Evolutionary conservation across 2,329 filamentous ascomycete species (phyloP).

Genomic region (Calonectria pseudoturangicola): DNA sequence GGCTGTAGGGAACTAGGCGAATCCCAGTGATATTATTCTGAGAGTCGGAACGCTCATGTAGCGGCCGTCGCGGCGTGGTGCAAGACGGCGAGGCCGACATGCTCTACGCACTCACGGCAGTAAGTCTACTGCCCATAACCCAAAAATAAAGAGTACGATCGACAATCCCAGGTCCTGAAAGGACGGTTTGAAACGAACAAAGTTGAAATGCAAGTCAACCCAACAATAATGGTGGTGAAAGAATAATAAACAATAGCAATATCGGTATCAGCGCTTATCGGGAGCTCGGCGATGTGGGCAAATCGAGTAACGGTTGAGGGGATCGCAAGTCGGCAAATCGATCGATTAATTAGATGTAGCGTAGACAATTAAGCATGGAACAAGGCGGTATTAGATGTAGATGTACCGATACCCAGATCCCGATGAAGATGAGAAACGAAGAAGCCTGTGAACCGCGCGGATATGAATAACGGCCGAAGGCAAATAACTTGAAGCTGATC

Average conservation of each 20-base stretch:
- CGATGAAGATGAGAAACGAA: slow-evolving; percentile 10
- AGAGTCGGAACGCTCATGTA: slow-evolving; percentile 55
- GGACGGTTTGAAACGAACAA: slow-evolving; percentile 32
- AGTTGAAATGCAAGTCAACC: slow-evolving; percentile 31
- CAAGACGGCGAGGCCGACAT: slow-evolving; percentile 58
- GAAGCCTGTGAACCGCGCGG: slow-evolving; percentile 19
- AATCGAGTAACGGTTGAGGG: slow-evolving; percentile 44
- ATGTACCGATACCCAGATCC: neutral
- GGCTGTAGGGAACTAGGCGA: slow-evolving; percentile 63
- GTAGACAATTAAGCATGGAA: slow-evolving; percentile 43
- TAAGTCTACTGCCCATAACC: slow-evolving; percentile 48
- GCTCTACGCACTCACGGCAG: slow-evolving; percentile 56
- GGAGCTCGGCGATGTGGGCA: slow-evolving; percentile 43
- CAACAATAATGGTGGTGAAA: neutral
- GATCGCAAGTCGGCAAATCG: slow-evolving; percentile 34
- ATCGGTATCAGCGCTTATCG: slow-evolving; percentile 33
- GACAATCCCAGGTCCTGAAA: neutral
- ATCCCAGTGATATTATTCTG: slow-evolving; percentile 59
- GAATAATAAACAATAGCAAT: slow-evolving; percentile 2
- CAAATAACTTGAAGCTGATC: neutral
- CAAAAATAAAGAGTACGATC: slow-evolving; percentile 38
- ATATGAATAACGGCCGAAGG: slow-evolving; percentile 1
- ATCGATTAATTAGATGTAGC: slow-evolving; percentile 40
- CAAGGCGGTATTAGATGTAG: slow-evolving; percentile 41
- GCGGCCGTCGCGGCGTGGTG: slow-evolving; percentile 54